These are phyloP conservation scores for Cercospora zeina DNA, from an alignment of 2,329 filamentous ascomycete genomes.

Conservation along the genomic window DNA sequence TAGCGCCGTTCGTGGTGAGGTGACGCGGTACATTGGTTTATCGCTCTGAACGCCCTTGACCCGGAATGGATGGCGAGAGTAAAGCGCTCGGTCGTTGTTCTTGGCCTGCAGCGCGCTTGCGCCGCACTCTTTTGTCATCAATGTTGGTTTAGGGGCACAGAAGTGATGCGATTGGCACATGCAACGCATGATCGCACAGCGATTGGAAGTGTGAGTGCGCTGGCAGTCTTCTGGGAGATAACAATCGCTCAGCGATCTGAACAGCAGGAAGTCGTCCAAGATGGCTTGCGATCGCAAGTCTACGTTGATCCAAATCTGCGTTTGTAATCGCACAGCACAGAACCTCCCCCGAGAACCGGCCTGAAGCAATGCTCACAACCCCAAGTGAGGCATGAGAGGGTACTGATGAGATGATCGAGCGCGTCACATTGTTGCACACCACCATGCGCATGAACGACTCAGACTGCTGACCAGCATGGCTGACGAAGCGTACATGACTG, in stretches of 20 bases:
- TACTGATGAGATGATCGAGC: neutral
- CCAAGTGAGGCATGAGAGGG: neutral
- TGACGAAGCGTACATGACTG: neutral
- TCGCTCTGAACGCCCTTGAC: neutral
- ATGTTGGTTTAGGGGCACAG: neutral
- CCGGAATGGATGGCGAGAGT: neutral
- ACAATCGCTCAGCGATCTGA: neutral
- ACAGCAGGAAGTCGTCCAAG: neutral
- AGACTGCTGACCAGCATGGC: neutral
- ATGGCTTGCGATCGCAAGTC: too few relatives aligned
- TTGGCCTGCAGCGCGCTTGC: slow-evolving; percentile 4
- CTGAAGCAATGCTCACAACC: neutral
- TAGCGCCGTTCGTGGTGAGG: neutral
- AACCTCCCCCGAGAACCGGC: neutral
- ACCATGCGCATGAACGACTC: neutral
- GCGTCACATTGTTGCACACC: neutral
- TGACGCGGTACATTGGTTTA: neutral
- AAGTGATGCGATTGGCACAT: slow-evolving; percentile 4
- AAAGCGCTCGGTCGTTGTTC: neutral
- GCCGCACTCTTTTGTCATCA: slow-evolving; percentile 5
- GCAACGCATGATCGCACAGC: neutral
- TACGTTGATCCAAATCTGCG: too few relatives aligned
- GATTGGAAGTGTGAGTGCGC: neutral
- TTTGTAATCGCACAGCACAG: neutral
- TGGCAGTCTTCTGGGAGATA: neutral